Conservation (phyloP, 495 filamentous ascomycete species). For the Penicillium canescens region DNA sequence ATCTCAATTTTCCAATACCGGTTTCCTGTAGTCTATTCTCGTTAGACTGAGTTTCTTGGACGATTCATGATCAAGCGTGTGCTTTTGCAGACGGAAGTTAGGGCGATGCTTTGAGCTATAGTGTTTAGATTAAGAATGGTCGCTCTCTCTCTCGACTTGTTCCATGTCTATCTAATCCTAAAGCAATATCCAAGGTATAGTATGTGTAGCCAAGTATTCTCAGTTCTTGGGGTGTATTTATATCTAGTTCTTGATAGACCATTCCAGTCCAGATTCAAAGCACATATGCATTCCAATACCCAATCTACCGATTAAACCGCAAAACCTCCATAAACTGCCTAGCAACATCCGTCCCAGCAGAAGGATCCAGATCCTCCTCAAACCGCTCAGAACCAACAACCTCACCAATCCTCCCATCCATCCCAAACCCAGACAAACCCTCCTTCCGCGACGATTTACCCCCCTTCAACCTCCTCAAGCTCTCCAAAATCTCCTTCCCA, state of each 20-base stretch:
- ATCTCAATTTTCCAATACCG: slow-evolving; percentile 26
- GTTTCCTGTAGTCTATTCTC: slow-evolving; percentile 35
- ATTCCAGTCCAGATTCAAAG: no score
- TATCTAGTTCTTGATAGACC: no score
- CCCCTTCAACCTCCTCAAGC: slow-evolving; percentile 22
- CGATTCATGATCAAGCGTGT: slow-evolving; percentile 34
- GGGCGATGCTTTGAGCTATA: slow-evolving; percentile 9
- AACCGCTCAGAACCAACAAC: slow-evolving; percentile 13
- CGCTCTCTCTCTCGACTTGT: neutral
- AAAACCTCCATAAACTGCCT: slow-evolving; percentile 52
- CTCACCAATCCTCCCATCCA: slow-evolving; percentile 1
- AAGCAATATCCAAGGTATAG: neutral
- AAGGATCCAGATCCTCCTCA: slow-evolving; percentile 36
- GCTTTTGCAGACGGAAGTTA: slow-evolving; percentile 23
- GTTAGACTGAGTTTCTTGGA: slow-evolving; percentile 24
- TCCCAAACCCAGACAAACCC: neutral
- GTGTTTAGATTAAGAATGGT: slow-evolving; percentile 11
- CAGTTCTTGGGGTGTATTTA: no score
- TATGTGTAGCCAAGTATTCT: neutral
- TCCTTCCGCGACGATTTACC: neutral
- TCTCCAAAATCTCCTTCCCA: slow-evolving; percentile 41
- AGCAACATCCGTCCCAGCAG: slow-evolving; percentile 44
- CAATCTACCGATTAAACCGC: slow-evolving; percentile 41
- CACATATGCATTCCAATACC: no score
- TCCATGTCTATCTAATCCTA: neutral